Conservation (phyloP, 2,329 filamentous ascomycete species). For the Phoma sp. region DNA sequence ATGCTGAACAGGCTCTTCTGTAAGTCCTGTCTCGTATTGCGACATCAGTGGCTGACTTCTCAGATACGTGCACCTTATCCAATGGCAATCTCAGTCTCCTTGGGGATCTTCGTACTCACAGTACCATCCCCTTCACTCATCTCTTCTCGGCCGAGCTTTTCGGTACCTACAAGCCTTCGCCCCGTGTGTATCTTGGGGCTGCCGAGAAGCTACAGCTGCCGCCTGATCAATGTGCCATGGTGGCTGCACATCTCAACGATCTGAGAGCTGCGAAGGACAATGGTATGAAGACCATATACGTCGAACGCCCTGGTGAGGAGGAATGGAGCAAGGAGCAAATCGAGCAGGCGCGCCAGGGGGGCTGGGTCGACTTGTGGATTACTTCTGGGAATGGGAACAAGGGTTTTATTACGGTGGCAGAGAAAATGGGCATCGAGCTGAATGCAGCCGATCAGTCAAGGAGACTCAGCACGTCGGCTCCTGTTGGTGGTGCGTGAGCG, state of each 20-base stretch:
- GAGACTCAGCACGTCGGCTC: constrained; percentile 29
- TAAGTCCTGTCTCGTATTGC: constrained; percentile 12
- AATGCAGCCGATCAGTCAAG: constrained; percentile 3
- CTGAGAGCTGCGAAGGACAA: constrained; percentile 69
- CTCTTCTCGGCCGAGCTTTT: constrained; percentile 75
- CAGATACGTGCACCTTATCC: constrained; percentile 69
- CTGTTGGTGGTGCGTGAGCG: constrained; percentile 3
- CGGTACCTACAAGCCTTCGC: constrained; percentile 75
- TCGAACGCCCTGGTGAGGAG: constrained; percentile 74
- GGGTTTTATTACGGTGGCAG: constrained; percentile 58
- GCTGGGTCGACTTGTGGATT: constrained; percentile 68
- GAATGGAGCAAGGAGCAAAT: constrained; percentile 61
- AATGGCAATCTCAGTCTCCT: constrained; percentile 78
- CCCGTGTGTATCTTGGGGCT: constrained; percentile 73
- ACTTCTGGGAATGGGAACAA: constrained; percentile 52
- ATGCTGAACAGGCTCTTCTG: constrained; percentile 61
- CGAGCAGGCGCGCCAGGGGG: constrained; percentile 60
- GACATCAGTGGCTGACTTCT: neutral
- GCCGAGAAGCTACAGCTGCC: constrained; percentile 64
- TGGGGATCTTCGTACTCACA: constrained; percentile 67
- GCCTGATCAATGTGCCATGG: constrained; percentile 73
- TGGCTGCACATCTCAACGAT: constrained; percentile 77
- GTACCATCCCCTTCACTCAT: constrained; percentile 66
- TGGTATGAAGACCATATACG: constrained; percentile 76
- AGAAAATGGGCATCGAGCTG: constrained; percentile 45